Evolutionary conservation across 176 grass and related monocot species (phyloP), one percentile per base, ranked within the genome.

Genomic region (Guadua angustifolia): DNA sequence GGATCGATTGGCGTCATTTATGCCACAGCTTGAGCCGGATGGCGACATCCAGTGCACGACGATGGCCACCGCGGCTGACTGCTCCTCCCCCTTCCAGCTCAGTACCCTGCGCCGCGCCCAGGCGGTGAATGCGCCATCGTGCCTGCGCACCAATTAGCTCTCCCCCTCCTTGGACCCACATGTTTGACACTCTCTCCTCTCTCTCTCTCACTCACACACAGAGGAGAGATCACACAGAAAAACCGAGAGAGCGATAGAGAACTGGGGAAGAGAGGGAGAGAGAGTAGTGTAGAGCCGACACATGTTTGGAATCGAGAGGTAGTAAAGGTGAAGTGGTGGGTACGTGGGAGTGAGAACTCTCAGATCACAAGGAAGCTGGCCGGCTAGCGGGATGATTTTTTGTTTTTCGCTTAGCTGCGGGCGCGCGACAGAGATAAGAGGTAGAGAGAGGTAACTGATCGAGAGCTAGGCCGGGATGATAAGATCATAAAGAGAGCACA

Each of bases 1-100:
- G 22, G 64, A 85, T 74, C 13, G 82, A 39, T 56, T 22, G 81
- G 81, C n/a, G 81, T 15, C 82, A 85, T 85, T 84, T 62, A 89
- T 58, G 88, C 71, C 52, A 80, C 64, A 65, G 83, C 78, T 71
- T 82, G 66, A 46, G 58, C 33, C 57, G 79, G 84, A 82, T 87
- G 74, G 74, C 84, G 88, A 90, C 88, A 90, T 50, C 67, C 68
- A 63, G 88, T 55, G 75, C 29, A 74, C 84, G 88, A 90, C 88
- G 84, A 87, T 69, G 74, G 40, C 74, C 47, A 79, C 79, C 79
- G 84, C 67, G 66, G 36, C 61, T 66, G 60, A 80, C 78, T 80
- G 63, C 67, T 53, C 51, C 39, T 50, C 69, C 73, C 65, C 36
- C n/a, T 63, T n/a, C 43, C 32, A 3, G 17, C 32, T 65, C 71